These are phyloP conservation scores for Vitis cinerea DNA, from an alignment of 164 flowering plant genomes.

Conservation along the genomic window DNA sequence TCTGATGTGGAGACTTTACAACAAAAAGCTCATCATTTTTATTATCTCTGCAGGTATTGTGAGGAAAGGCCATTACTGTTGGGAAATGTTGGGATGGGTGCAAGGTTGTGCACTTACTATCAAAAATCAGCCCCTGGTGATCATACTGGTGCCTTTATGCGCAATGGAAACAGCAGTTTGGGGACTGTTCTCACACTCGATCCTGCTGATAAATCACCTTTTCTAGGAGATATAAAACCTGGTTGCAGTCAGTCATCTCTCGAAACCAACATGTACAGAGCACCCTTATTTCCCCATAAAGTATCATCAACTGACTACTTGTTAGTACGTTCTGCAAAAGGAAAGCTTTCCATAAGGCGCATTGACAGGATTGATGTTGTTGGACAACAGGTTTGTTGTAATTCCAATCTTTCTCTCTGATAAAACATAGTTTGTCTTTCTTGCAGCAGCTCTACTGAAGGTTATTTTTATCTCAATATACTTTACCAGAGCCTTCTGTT, in stretches of 20 bases:
- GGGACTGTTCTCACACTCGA: conserved; percentile 74
- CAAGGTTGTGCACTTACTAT: conserved; percentile 87
- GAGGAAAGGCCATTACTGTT: conserved; percentile 93
- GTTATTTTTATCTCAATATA: no score
- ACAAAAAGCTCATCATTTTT: no score
- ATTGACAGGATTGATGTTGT: conserved; percentile 83
- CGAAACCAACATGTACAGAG: conserved; percentile 93
- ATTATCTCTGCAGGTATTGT: conserved; percentile 63
- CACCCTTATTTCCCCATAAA: conserved; percentile 87
- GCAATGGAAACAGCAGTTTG: conserved; percentile 46
- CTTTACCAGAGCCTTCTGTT: no score
- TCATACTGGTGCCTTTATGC: conserved; percentile 60
- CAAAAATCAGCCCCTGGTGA: conserved; percentile 74
- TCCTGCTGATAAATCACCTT: conserved; percentile 94
- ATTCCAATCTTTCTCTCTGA: not conserved
- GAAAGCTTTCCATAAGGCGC: conserved; percentile 91
- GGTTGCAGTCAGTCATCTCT: conserved; percentile 80
- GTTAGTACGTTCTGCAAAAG: conserved; percentile 91
- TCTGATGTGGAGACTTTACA: no score
- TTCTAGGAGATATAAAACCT: conserved; percentile 86
- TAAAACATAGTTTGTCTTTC: not conserved
- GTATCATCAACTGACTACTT: conserved; percentile 82
- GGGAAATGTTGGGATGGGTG: conserved; percentile 97
- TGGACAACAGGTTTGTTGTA: conserved; percentile 84
- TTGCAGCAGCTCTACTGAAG: no score